Base-by-base conservation (phyloP, 176 grass and related monocot genomes). In the Zoysia japonica region DNA sequence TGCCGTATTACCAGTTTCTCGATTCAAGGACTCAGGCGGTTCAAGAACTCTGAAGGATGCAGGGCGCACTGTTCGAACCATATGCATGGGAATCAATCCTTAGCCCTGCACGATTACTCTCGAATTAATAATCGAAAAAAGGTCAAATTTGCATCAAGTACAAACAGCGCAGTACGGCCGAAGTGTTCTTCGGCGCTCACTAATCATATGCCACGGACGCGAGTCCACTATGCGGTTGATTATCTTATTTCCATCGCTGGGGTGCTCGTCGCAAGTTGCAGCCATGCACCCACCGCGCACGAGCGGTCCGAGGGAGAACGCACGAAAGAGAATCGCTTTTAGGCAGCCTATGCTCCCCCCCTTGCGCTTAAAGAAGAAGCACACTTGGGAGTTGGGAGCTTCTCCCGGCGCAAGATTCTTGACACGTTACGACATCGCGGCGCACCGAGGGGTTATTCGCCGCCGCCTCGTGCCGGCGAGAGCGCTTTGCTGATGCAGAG, bases 351-450 rank as follows among this genome's bases (percentile, higher is more conserved):
- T 47, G 62, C 54, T 36, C 62, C 14, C 2, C 20, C 9, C 63
- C 46, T 38, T 3, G 39, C 48, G n/a, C 7, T n/a, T 14, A 69
- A 20, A 53, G 19, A 62, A 79, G 48, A n/a, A n/a, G 12, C 40
- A 68, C 57, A 43, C 65, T 57, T 35, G 75, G 45, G 20, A 65
- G 61, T 57, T 35, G 75, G 45, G 20, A 65, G 61, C 39, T 53
- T 52, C 75, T 57, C 60, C 86, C 11, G 16, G 52, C 10, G 47
- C 35, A 8, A 85, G 87, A 89, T 82, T 82, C 78, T 65, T 73
- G 83, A 85, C 87, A 85, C 87, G 87, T 89, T 85, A 81, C 83
- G 78, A 82, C 82, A 77, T 82, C 59, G 64, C 43, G 64, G 15
- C 65, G 14, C 69, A 2, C 71, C 71, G 49, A 41, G 46, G 40